Conservation (phyloP, 441 rosid species). For the Mallotus japonicus region DNA sequence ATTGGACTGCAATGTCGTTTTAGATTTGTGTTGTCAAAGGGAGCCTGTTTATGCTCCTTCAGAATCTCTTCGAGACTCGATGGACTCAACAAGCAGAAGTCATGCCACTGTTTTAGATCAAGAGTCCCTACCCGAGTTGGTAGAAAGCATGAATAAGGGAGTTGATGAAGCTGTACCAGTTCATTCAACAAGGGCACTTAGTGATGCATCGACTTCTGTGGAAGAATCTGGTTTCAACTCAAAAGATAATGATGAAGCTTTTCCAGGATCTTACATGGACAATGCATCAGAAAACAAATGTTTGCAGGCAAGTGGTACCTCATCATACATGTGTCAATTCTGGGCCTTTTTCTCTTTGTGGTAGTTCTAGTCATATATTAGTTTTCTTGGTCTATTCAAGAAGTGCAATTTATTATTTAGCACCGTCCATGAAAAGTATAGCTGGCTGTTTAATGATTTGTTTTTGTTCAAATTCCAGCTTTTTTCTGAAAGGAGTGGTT, state of each 20-base stretch:
- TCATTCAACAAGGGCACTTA: constrained; percentile 13
- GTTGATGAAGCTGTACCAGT: constrained; percentile 20
- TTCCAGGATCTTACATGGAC: constrained; percentile 15
- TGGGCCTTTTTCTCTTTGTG: background rate
- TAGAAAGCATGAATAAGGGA: constrained; percentile 16
- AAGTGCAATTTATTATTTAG: background rate
- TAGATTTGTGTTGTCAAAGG: constrained; percentile 23
- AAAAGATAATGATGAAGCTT: constrained; percentile 13
- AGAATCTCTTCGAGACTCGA: constrained; percentile 24
- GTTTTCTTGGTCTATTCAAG: background rate
- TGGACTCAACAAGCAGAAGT: constrained; percentile 30
- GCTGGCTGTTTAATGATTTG: background rate
- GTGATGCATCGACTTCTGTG: constrained; percentile 17
- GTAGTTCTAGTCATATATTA: background rate
- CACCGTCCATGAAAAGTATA: background rate
- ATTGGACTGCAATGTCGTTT: constrained; percentile 22
- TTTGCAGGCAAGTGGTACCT: constrained; percentile 35
- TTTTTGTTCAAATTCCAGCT: constrained; percentile 31
- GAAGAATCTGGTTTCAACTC: constrained; percentile 19
- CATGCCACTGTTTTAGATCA: constrained; percentile 27
- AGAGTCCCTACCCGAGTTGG: constrained; percentile 18
- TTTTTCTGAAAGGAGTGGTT: constrained; percentile 28
- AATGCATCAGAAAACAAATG: constrained; percentile 28
- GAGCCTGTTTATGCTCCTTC: constrained; percentile 22
- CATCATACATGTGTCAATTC: background rate